Evolutionary conservation across 345 rosid genomes (phyloP), one percentile per base, ranked within the genome.

Genomic region (Odontarrhena argentea): DNA sequence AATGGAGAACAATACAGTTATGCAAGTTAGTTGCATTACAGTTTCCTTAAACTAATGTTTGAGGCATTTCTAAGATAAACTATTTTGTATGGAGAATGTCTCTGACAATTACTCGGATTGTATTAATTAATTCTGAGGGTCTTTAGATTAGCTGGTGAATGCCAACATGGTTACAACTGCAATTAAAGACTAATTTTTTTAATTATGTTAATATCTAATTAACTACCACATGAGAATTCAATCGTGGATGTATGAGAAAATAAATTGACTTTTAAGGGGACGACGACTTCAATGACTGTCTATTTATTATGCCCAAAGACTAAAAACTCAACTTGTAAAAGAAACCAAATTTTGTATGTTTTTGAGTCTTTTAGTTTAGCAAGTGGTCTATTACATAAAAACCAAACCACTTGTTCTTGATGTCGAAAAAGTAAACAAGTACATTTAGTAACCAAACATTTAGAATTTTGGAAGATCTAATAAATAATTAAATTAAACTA

Each of bases 141-240:
- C 40, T 69, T 25, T 12, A 22, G 8, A 9, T 9, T 55, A 38
- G 75, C 63, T 63, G 64, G 55, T 28, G 64, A 70, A 55, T 7
- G 49, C 34, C 63, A 70, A 35, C 49, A 62, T 54, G 74, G 63
- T 62, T 25, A 46, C 75, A 63, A 56, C 69, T 70, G 75, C 9
- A 55, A 65, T 14, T 35, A 36, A 40, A 18, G 22, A 24, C 63
- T 57, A 40, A 11, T 63, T 32, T 22, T 50, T 51, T n/a, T 60
- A 9, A 10, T 45, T 63, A 28, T 12, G 46, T 34, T 11, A 63
- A 32, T 30, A 45, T 55, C 1, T 43, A 63, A 7, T 55, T 70
- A 38, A 63, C 2, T 63, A 46, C 63, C 63, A 55, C 13, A 54
- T 0, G 48, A 37, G 34, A 53, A 25, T 18, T 36, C 3, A 47